Conservation (phyloP, 2,329 filamentous ascomycete genomes). For the Colletotrichum scovillei region DNA sequence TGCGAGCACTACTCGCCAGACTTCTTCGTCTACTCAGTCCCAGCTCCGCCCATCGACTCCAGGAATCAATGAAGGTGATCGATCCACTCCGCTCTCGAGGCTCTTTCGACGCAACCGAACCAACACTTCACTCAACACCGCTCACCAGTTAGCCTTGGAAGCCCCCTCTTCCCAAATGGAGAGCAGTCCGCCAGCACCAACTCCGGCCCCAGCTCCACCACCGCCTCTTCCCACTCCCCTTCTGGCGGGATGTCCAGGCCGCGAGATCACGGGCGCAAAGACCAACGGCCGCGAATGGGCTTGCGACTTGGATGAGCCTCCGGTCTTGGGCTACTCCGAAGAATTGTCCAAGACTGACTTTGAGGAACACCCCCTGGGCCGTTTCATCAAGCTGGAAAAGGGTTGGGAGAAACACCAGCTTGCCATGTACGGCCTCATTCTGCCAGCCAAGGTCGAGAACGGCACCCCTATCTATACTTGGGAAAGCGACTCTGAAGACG, state of each 20-base stretch:
- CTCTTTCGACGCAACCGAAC: conserved; percentile 16
- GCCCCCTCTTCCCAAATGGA: not conserved
- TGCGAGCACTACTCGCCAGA: not conserved
- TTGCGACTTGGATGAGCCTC: conserved; percentile 43
- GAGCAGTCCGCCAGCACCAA: not conserved
- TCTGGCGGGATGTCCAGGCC: conserved; percentile 50
- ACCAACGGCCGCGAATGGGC: conserved; percentile 50
- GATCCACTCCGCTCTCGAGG: not conserved
- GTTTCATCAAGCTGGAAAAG: conserved; percentile 31
- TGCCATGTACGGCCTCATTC: conserved; percentile 29
- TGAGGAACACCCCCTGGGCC: conserved; percentile 49
- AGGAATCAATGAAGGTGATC: not conserved
- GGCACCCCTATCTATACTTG: conserved; percentile 25
- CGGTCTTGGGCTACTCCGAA: conserved; percentile 47
- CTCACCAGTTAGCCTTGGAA: not conserved
- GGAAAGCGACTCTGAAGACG: conserved; percentile 33
- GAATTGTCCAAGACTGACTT: conserved; percentile 49
- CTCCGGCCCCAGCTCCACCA: too few relatives aligned
- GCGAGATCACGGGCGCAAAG: conserved; percentile 51
- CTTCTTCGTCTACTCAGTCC: not conserved
- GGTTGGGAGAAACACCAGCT: conserved; percentile 24
- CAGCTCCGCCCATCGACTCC: not conserved
- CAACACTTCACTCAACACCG: not conserved
- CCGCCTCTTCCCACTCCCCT: conserved; percentile 53
- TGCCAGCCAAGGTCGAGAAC: conserved; percentile 26